A percentile compares a stretch with the other conserved stretches of the same genome.
Evolutionary conservation across 805 yeast species (phyloP).

Genomic region (Gaillardinia entomophila): DNA sequence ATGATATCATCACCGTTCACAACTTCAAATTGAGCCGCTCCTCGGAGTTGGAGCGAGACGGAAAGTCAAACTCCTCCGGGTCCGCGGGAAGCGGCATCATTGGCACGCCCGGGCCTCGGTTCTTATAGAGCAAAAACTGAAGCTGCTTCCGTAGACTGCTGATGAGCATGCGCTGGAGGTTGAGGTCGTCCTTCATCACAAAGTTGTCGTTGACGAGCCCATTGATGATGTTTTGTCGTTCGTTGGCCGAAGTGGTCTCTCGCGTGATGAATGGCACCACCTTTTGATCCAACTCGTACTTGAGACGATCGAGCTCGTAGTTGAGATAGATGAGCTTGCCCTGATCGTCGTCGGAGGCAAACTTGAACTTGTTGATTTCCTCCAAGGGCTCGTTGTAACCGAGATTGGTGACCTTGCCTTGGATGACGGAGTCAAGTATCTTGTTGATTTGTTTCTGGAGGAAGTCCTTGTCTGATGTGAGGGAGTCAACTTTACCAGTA

Average conservation of each 20-base stretch:
- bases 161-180: slow-evolving; percentile 37
- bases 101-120: slow-evolving; percentile 28
- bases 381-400: slow-evolving; percentile 44
- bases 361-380: slow-evolving; percentile 30
- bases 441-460: slow-evolving; percentile 40
- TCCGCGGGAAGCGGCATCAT: background rate
- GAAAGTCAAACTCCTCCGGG: slow-evolving; percentile 11
- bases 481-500: slow-evolving; percentile 16
- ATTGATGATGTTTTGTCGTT: slow-evolving; percentile 19
- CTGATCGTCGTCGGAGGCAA: slow-evolving; percentile 15
- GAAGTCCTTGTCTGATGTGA: slow-evolving; percentile 31
- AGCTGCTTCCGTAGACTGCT: slow-evolving; percentile 46
- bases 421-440: slow-evolving; percentile 41
- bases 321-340: slow-evolving; percentile 26
- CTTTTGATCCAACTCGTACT: slow-evolving; percentile 36
- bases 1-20: too few species aligned
- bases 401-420: slow-evolving; percentile 45
- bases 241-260: slow-evolving; percentile 14
- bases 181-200: slow-evolving; percentile 42
- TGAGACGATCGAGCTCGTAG: slow-evolving; percentile 40
- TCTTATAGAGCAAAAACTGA: slow-evolving; percentile 41
- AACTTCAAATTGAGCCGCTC: slow-evolving; percentile 31
- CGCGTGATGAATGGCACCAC: slow-evolving; percentile 27
- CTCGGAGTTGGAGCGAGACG: slow-evolving; percentile 25
- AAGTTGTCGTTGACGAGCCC: slow-evolving; percentile 31